A percentile compares a stretch with the other conserved stretches of the same genome.
These are phyloP conservation scores for Calophaca sinica DNA, from an alignment of 306 rosid genomes.

Conservation along the genomic window DNA sequence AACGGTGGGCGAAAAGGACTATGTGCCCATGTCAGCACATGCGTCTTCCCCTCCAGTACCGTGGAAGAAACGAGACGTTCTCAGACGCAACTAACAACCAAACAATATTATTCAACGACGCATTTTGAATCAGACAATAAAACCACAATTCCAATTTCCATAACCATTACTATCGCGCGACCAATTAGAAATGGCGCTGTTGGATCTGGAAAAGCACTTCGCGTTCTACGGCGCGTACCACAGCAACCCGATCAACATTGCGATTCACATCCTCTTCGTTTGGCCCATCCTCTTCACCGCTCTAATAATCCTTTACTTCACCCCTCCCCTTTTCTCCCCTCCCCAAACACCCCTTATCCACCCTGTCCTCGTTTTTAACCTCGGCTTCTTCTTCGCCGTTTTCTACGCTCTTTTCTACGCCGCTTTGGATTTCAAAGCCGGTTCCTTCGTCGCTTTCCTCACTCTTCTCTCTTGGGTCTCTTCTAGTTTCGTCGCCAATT, in stretches of 20 bases:
- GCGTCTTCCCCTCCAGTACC: too few species aligned
- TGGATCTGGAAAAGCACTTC: conserved; percentile 85
- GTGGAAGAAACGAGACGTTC: too few species aligned
- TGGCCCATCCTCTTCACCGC: conserved; percentile 82
- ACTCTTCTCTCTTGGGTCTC: conserved; percentile 69
- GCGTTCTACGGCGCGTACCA: conserved; percentile 93
- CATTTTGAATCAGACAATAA: neutral
- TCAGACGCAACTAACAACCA: too few species aligned
- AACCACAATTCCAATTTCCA: neutral
- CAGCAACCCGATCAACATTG: conserved; percentile 71
- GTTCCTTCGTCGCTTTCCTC: conserved; percentile 73
- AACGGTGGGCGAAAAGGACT: too few species aligned
- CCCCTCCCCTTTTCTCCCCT: conserved; percentile 59
- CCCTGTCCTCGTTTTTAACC: conserved; percentile 59
- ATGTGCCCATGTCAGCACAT: too few species aligned
- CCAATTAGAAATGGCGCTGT: conserved; percentile 51
- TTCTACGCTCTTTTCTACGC: conserved; percentile 64
- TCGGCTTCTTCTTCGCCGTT: conserved; percentile 64
- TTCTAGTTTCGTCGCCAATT: conserved; percentile 60
- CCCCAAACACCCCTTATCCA: conserved; percentile 43
- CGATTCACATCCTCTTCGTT: conserved; percentile 68
- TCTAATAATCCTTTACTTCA: conserved; percentile 65
- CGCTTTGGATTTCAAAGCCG: conserved; percentile 70
- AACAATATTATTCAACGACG: neutral
- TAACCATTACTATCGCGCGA: neutral